Evolutionary conservation across 164 flowering plant genomes (phyloP), one percentile per base, ranked within the genome.

Genomic region (Magnolia kwangsiensis): DNA sequence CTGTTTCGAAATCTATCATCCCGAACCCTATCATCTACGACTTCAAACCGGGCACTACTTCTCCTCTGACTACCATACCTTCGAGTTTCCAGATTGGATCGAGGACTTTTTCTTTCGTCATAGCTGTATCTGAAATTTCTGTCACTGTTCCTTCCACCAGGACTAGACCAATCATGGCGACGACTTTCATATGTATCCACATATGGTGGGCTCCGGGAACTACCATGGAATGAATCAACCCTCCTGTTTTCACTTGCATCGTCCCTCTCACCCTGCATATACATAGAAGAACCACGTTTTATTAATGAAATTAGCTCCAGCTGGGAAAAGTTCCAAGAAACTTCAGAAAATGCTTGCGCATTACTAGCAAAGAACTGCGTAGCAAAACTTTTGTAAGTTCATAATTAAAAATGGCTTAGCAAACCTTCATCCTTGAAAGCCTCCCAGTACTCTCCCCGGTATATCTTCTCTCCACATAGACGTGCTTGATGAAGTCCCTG

Each of bases 1-100:
- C 90, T 91, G 86, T 92, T 91, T 67, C 91, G 89, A 88, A 90
- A 92, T 82, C 94, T 91, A 85, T 96, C 98, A 19, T 92, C 99
- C 58, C 96, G 89, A 61, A 86, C 82, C 92, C 98, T 90, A 78
- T 96, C 97, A 90, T 90, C 96, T 37, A 91, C 86, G 13, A 92
- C 80, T 74, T 87, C 96, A 76, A 92, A 79, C 49, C 88, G 92
- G 63, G 78, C 86, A 79, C 97, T 95, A 82, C 95, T 94, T 85
- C 80, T 94, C 78, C 82, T 85, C 78, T 81, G 77, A 78, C 87
- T 87, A 81, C 86, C 80, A 83, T 78, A 81, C 71, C 87, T 85
- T 76, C 75, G 83, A 83, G 37, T 83, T 77, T 85, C 92, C 81
- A 84, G 89, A 67, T 88, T 95, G 84, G 84, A 86, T 75, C 88